Base-by-base conservation (phyloP, 768 basidiomycete species). In the Termitomyces sp. region DNA sequence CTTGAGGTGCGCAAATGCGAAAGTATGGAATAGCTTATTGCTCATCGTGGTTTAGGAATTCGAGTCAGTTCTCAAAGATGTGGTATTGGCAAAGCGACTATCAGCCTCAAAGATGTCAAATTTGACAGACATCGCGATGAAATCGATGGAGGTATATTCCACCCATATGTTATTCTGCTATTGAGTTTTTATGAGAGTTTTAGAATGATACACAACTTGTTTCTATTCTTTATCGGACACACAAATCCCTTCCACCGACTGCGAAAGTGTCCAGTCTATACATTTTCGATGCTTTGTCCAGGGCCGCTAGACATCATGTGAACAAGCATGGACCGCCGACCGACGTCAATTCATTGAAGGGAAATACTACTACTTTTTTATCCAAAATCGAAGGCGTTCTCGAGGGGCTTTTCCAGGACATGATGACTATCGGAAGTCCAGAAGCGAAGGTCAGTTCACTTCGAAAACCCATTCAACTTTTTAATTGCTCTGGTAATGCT, bases 251-350 rank as follows among this genome's bases (percentile, higher is more conserved):
- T 33, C 73, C 84, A 4, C 70, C 81, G 15, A 62, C 78, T 11
- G 77, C 80, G 58, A 96, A 98, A 68, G 82, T 95, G 56, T 85
- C 83, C 36, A 94, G 93, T 72, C 77, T 99, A 47, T 99, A 98
- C 71, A 85, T 88, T 38, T 91, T 99, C 67, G 95, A 99, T 72
- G 91, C 95, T 18, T 79, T 99, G 57, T 83, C 92, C 40, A 86
- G 96, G 54, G 94, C 88, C 16, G 92, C 93, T 18, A 80, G 85
- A 56, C 75, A 76, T 55, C 77, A 84, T 44, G 83, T 77, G 42
- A 84, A 74, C 63, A 94, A 94, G 68, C 80, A 82, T 50, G 76
- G 77, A 49, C 66, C 84, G 25, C 74, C 80, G 59, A 81, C 77
- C 60, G 83, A 88, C 62, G 61, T 77, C 46, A 79, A 77, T 54